Evolutionary conservation across 2,329 filamentous ascomycete genomes (phyloP), one percentile per base, ranked within the genome.

Genomic region (Penicillium sp.): DNA sequence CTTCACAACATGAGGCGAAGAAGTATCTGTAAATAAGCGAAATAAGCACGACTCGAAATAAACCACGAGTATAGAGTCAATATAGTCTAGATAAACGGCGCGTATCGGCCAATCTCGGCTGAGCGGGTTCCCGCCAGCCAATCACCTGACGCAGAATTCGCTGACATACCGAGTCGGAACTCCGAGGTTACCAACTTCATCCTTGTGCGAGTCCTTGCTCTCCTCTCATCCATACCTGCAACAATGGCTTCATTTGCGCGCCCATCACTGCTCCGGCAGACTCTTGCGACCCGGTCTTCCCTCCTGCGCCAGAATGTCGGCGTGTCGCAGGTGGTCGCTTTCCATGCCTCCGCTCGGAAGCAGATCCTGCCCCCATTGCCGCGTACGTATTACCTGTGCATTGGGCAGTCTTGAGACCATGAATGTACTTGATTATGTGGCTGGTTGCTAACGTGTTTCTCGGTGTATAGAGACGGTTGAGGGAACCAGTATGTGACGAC

Each of bases 341-440:
- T 98, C 80, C 90, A 96, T 73, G 87, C 85, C 63, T 88, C 87
- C 34, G 78, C 82, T 71, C 80, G 81, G 72, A 80, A 81, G 70
- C 77, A 79, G 66, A 85, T 91, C 64, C 79, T 98, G 47, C 89
- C 91, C 50, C 84, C 89, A 46, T 80, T 86, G 57, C 89, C 90
- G 64, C 93, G 89, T 93, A 77, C 74, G 86, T 79, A 29, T 24
- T 26, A 27, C 40, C 40, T 37, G 18, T 47, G 29, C 28, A 27
- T 29, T 46, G 34, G 9, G 23, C 22, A 8, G 22, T 16, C 7
- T 22, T 41, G 3, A 9, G 23, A 39, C n/a, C 14, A 40, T 14
- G 41, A 14, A 24, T 4, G n/a, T 37, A 6, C 10, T 9, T 10
- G 22, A 9, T 24, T 3, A n/a, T 23, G 8, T 40, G 18, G 9